Evolutionary conservation across 2,329 filamentous ascomycete species (phyloP), one percentile per base, ranked within the genome.

Genomic region (Epichloe festucae): DNA sequence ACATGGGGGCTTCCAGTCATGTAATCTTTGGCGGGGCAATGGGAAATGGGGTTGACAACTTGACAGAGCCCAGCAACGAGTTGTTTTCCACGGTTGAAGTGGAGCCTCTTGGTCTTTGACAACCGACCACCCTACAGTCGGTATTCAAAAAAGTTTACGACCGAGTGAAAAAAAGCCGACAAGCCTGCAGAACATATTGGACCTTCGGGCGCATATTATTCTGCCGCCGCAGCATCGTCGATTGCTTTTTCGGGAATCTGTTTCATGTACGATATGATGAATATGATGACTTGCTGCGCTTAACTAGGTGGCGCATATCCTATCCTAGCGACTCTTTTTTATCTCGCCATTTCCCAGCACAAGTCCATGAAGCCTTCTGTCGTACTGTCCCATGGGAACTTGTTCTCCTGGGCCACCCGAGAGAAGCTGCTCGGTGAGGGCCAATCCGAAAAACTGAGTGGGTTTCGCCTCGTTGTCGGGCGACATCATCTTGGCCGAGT

Each of bases 381-480:
- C 91, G 65, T 85, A 80, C 54, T 79, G 74, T 58, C 82, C 82
- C 63, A 85, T 84, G 46, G 89, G 89, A 54, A 97, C 78, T 54
- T 77, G 72, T 60, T 84, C 75, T 55, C 73, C 77, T 51, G 74
- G 72, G 34, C 76, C 72, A 50, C 70, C 63, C 42, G 70, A 66
- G 52, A 96, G 77, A 58, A 95, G 73, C 69, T 98, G 93, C 72
- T 97, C 89, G 58, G 80, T 77, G 60, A 98, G 78, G 59, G 88
- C 86, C 63, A 97, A 76, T 54, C 88, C 93, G 68, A 89, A 81
- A 57, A 84, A 69, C 56, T 75, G 69, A 62, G 78, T 65, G 61
- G 50, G 41, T 17, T 70, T 64, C 51, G 64, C 58, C 42, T 62
- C 62, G 39, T 63, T 63, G 42, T 64, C 62, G 51, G 64, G 62